These are phyloP conservation scores for Allodekkera sacchari DNA, from an alignment of 805 yeast genomes.

Conservation along the genomic window DNA sequence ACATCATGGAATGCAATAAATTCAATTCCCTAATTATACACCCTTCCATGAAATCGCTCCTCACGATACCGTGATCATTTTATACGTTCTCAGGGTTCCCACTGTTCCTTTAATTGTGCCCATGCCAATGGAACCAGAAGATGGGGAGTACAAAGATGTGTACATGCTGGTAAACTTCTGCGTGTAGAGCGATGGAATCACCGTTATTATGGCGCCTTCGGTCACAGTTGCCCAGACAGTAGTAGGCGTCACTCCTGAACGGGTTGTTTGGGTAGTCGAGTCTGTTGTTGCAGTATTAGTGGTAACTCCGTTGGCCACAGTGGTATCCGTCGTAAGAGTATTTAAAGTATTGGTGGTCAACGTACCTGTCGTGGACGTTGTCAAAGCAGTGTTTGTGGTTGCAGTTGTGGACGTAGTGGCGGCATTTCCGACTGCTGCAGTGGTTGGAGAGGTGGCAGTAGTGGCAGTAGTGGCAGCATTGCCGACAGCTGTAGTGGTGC, in stretches of 20 bases:
- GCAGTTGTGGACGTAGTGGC: constrained; percentile 8
- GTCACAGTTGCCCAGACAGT: constrained; percentile 45
- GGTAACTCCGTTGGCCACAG: constrained; percentile 5
- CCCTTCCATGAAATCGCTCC: too few relatives aligned
- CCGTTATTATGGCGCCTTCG: constrained; percentile 32
- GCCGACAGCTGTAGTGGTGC: constrained; percentile 38
- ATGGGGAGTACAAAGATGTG: constrained; percentile 34
- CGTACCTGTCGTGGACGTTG: constrained; percentile 6
- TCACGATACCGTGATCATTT: constrained; percentile 22
- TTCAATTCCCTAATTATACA: too few relatives aligned
- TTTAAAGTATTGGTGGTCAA: constrained; percentile 5
- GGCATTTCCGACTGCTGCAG: constrained; percentile 2
- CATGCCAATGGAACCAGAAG: constrained; percentile 66
- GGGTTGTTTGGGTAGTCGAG: constrained; percentile 12
- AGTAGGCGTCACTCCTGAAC: constrained; percentile 22
- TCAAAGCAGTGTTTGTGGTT: constrained; percentile 3
- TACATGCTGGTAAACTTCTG: constrained; percentile 43
- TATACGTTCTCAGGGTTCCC: constrained; percentile 47
- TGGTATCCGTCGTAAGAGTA: constrained; percentile 2
- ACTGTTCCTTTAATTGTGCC: constrained; percentile 63
- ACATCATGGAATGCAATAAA: too few relatives aligned
- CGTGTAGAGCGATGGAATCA: constrained; percentile 37
- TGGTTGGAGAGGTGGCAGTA: constrained; percentile 4
- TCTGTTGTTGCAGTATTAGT: constrained; percentile 6
- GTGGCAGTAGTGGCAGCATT: constrained; percentile 15